Base-by-base conservation (phyloP, 2,329 filamentous ascomycete genomes). In the Grosmannia huntii region DNA sequence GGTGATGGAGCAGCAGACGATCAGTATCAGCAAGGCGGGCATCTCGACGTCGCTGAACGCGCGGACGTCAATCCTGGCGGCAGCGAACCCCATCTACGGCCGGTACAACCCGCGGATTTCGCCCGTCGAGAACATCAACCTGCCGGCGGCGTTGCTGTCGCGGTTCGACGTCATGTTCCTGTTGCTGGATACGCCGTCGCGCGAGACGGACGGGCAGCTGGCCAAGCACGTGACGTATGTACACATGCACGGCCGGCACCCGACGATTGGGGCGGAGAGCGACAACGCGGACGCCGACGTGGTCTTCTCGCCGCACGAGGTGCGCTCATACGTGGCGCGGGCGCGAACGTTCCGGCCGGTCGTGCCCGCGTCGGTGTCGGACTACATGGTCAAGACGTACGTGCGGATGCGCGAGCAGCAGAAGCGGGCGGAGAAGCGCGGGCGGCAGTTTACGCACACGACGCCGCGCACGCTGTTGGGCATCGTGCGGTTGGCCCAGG, bases 121-220 rank as follows among this genome's bases (percentile, higher is more conserved):
- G 0, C 94, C 94, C 0, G 91, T 99, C 28, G 94, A 99, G 72
- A 99, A 99, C 73, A 99, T 99, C 74, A 99, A 99, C 72, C 84
- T 99, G 48, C 94, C 94, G n/a, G 94, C 94, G 21, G 94, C 94
- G 23, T 83, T 99, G 23, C 82, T 99, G 57, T 96, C 92, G 60
- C 89, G 94, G 82, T 99, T 99, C 73, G 94, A 99, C 71, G 81
- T 99, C 64, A 82, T 99, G 64, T 99, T 97, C 79, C 79, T 99
- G 53, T 91, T 99, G 66, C 86, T 99, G 60, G 94, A 99, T 75
- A 96, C 90, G 44, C 92, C 94, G 2, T 86, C 85, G 21, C 87
- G 90, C 62, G 94, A 99, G 65, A 81, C 83, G 0, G 94, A 99
- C 68, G 90, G 95, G 68, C 89, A 96, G 72, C 83, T 99, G 25